phyloP scores from a whole-genome alignment of 495 filamentous ascomycete species.

The Pyrenula aspistea region DNA sequence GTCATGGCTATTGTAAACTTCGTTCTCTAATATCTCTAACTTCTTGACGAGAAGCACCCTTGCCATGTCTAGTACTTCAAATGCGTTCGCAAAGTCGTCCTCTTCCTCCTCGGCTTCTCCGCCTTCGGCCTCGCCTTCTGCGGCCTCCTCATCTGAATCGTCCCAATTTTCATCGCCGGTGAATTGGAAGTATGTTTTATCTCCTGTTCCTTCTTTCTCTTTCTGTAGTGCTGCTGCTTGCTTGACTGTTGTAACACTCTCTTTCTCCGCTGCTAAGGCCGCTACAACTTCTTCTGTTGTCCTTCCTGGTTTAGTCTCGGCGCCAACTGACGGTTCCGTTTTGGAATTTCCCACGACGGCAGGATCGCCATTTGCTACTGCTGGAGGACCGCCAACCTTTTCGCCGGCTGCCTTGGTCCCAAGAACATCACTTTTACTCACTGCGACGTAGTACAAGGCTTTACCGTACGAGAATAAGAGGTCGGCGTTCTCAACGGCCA shows the following conservation, averaged over 20 bases:
- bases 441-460: conserved; percentile 81
- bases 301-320: not conserved
- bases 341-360: not conserved
- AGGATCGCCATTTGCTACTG: not conserved
- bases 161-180: conserved; percentile 90
- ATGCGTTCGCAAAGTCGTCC: conserved; percentile 82
- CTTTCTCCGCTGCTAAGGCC: conserved; percentile 8
- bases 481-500: conserved; percentile 79
- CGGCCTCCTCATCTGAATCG: conserved; percentile 59
- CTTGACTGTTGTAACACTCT: conserved; percentile 13
- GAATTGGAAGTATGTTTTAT: conserved; percentile 79
- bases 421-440: conserved; percentile 88
- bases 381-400: not conserved
- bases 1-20: conserved; percentile 26
- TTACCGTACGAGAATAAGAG: conserved; percentile 89
- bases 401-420: conserved; percentile 66
- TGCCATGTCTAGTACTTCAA: conserved; percentile 82
- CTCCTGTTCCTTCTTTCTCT: conserved; percentile 23
- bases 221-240: conserved; percentile 27
- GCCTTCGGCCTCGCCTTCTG: conserved; percentile 30
- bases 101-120: conserved; percentile 59
- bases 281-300: not conserved
- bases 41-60: conserved; percentile 64
- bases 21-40: conserved; percentile 38
- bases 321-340: not conserved